Evolutionary conservation across 371 early-diverging fungal species (phyloP).

Genomic region (Lichtheimia ornata): DNA sequence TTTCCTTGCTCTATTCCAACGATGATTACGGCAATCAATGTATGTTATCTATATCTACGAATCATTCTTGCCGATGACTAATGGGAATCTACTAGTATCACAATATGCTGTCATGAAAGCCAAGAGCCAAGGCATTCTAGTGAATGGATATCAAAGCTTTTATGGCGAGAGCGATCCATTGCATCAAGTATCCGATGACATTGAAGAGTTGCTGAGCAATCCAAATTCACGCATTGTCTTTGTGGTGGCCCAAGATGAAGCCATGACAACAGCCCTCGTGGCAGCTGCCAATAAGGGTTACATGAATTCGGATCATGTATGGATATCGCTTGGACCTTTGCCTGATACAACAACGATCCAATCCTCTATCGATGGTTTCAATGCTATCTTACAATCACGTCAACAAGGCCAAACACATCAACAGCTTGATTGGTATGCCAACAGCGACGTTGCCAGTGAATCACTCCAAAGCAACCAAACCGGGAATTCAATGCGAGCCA

Average conservation of each 20-base stretch:
- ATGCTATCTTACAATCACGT: conserved; percentile 20
- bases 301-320: conserved; percentile 37
- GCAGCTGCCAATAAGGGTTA: conserved; percentile 42
- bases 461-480: not conserved
- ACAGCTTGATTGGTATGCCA: not conserved
- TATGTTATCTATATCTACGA: conserved; percentile 25
- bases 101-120: conserved; percentile 47
- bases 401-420: not conserved
- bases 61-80: too few relatives aligned
- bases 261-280: conserved; percentile 36
- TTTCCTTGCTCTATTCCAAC: conserved; percentile 54
- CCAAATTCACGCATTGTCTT: conserved; percentile 45
- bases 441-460: conserved; percentile 3
- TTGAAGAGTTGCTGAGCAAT: conserved; percentile 36
- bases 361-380: conserved; percentile 25
- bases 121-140: conserved; percentile 33
- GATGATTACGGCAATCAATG: conserved; percentile 57
- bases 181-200: not conserved
- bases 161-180: conserved; percentile 33
- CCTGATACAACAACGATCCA: conserved; percentile 13
- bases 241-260: conserved; percentile 49
- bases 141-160: conserved; percentile 47
- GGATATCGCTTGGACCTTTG: conserved; percentile 26
- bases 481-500: conserved; percentile 17
- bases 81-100: conserved; percentile 48